Evolutionary conservation across 169 alveolate genomes (phyloP).

Genomic region (Cryptosporidium sp.): DNA sequence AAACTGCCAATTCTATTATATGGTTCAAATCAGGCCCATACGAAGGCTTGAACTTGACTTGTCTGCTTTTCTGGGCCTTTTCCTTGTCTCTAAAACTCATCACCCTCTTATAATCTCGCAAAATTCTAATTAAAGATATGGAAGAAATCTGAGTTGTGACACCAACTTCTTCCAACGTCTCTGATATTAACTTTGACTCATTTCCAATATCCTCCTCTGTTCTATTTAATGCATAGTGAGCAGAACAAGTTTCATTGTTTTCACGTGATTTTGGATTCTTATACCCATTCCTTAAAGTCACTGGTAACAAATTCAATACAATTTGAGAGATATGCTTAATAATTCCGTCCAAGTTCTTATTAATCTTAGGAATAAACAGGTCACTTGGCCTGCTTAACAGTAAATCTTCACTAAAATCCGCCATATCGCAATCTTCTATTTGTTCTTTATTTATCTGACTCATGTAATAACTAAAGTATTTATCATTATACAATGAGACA

Average conservation of each 20-base stretch:
- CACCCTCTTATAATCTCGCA: constrained; percentile 10
- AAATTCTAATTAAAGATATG: constrained; percentile 27
- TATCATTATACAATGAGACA: constrained; percentile 8
- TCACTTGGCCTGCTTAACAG: constrained; percentile 24
- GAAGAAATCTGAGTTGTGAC: constrained; percentile 64
- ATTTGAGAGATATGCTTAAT: constrained; percentile 20
- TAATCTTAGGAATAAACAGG: constrained; percentile 17
- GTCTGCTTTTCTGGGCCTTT: background rate
- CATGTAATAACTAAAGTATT: background rate
- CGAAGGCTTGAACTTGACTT: background rate
- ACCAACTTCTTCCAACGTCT: constrained; percentile 66
- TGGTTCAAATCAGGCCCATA: constrained; percentile 11
- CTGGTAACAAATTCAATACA: constrained; percentile 35
- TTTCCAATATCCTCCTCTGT: constrained; percentile 57
- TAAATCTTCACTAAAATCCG: background rate
- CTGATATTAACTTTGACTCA: constrained; percentile 30
- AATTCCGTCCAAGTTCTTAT: constrained; percentile 22
- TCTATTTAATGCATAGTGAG: constrained; percentile 9
- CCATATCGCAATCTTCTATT: constrained; percentile 3
- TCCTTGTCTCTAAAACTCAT: background rate
- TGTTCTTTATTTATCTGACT: background rate
- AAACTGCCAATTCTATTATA: constrained; percentile 23
- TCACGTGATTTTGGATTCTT: constrained; percentile 19
- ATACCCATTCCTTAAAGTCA: constrained; percentile 57
- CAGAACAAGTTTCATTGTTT: background rate